Evolutionary conservation across 2,329 filamentous ascomycete genomes (phyloP).

Genomic region (Celoporthe dispersa): DNA sequence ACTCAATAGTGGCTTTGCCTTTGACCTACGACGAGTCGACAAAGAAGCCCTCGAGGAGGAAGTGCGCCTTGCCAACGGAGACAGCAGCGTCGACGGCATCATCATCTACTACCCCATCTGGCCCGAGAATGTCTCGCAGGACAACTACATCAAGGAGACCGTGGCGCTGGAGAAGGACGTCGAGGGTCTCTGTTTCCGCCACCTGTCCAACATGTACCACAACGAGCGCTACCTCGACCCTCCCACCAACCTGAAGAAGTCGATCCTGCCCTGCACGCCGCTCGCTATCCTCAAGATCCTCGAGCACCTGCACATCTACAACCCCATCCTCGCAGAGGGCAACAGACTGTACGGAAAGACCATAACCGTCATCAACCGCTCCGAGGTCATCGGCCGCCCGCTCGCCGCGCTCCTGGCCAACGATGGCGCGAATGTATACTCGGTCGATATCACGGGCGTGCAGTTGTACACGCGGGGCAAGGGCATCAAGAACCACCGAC

Average conservation of each 20-base stretch:
- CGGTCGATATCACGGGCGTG: slow-evolving; percentile 87
- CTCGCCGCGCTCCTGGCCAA: slow-evolving; percentile 93
- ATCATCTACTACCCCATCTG: slow-evolving; percentile 99
- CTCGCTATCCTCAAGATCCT: slow-evolving; percentile 96
- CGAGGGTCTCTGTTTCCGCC: slow-evolving; percentile 89
- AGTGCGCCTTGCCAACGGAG: slow-evolving; percentile 82
- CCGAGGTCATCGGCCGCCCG: slow-evolving; percentile 92
- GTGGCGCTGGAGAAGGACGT: slow-evolving; percentile 91
- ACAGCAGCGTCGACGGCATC: slow-evolving; percentile 79
- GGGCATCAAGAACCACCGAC: slow-evolving; percentile 82
- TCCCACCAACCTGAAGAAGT: slow-evolving; percentile 79
- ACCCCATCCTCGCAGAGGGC: slow-evolving; percentile 88
- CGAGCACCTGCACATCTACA: slow-evolving; percentile 95
- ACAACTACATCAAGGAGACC: slow-evolving; percentile 95
- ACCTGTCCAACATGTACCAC: slow-evolving; percentile 99
- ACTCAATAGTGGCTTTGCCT: slow-evolving; percentile 76
- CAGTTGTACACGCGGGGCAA: slow-evolving; percentile 90
- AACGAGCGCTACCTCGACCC: slow-evolving; percentile 93
- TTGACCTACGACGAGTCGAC: slow-evolving; percentile 80
- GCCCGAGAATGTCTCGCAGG: slow-evolving; percentile 75
- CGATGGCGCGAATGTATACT: slow-evolving; percentile 94
- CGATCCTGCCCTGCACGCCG: slow-evolving; percentile 92
- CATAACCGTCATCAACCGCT: slow-evolving; percentile 94
- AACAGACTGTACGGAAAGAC: slow-evolving; percentile 93
- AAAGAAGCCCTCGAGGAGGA: slow-evolving; percentile 90